Base-by-base conservation (phyloP, 768 basidiomycete species). In the Lactarius indigo region DNA sequence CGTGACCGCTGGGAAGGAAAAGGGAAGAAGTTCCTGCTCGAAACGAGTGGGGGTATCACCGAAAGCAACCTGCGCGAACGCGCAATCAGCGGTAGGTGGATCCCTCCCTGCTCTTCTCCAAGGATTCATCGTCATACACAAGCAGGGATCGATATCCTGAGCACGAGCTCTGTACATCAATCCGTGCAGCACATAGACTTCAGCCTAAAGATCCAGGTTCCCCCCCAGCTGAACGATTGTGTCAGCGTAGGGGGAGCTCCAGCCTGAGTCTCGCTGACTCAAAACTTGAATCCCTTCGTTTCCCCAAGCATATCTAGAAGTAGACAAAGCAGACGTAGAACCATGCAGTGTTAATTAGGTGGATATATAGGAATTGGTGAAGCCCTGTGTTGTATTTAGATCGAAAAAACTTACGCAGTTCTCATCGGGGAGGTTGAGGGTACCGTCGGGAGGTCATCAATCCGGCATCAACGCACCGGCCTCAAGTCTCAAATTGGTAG, bases 141-240 rank as follows among this genome's bases (percentile, higher is more conserved):
- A 39, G 23, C 76, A 96, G 96, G 94, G 74, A 89, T 99, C 72
- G 97, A 99, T 75, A 96, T 98, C 73, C 72, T 97, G 76, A 91
- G 95, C 79, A 95, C 94, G 50, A 95, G 92, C 67, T 85, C 82
- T 10, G 91, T 95, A 30, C 94, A 96, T 71, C 93, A 98, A 76
- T 92, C 91, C 2, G 93, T 92, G 30, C 92, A 87, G 70, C 95
- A 97, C 74, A 88, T 98, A 68, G 97, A 98, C 76, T 99, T 96
- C 76, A 97, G 94, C 73, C 82, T 99, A 72, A 98, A 98, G 84
- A 89, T 98, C 68, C 94, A 96, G 77, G 84, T 83, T 71, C 83
- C 85, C n/a, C 12, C 59, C 55, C 3, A 54, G 6, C 5, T 54
- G 56, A 44, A 54, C 15, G 28, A 18, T 31, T 42, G 28, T 26